These are phyloP conservation scores for Tuber umbilicatum DNA, from an alignment of 495 filamentous ascomycete species.

Conservation along the genomic window DNA sequence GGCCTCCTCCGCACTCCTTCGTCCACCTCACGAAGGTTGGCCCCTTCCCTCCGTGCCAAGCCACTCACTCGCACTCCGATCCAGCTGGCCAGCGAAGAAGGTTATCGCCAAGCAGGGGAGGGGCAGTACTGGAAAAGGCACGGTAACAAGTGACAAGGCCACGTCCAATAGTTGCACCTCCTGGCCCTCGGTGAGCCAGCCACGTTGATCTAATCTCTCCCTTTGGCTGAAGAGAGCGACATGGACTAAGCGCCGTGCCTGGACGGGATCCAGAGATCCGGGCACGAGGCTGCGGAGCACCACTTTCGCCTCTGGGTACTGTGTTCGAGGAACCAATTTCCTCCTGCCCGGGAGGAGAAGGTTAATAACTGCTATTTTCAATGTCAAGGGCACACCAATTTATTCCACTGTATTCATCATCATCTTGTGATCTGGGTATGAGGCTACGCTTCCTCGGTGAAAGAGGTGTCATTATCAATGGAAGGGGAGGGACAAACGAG, in stretches of 20 bases:
- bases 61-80: neutral
- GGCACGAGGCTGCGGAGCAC: neutral
- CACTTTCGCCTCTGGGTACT: neutral
- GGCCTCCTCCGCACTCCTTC: neutral
- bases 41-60: neutral
- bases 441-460: too few relatives aligned
- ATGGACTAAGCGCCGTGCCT: neutral
- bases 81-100: neutral
- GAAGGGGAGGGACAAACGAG: too few relatives aligned
- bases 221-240: neutral
- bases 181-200: neutral
- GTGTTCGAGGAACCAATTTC: neutral
- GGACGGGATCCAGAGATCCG: neutral
- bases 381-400: too few relatives aligned
- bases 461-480: too few relatives aligned
- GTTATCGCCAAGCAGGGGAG: neutral
- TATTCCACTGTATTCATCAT: too few relatives aligned
- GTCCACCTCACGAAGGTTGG: neutral
- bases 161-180: neutral
- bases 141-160: neutral
- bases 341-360: neutral
- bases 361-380: too few relatives aligned
- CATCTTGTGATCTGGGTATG: too few relatives aligned
- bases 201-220: neutral
- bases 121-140: neutral